Evolutionary conservation across 441 rosid genomes (phyloP), one percentile per base, ranked within the genome.

Genomic region (Raphanus hybrid): DNA sequence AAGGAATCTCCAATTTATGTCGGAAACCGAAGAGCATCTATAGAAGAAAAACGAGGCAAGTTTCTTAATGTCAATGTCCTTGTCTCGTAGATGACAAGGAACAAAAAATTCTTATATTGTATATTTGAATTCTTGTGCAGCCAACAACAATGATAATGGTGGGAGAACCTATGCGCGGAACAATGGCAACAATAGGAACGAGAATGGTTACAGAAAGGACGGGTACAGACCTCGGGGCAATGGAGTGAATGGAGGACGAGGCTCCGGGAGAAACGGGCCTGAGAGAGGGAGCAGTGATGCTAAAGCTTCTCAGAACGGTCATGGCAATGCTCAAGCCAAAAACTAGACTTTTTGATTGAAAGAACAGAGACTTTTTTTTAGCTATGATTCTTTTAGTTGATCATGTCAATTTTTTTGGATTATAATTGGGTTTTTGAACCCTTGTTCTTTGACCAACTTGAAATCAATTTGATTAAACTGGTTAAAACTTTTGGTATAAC

Each of bases 1-100:
- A 55, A 55, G 5, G 60, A 55, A 55, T 55, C 60, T 55, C 60
- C 60, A 18, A 55, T 55, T 8, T 16, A 0, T 16, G 2, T 55
- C 60, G 60, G 60, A 18, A 55, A 55, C 60, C 8, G 60, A 55
- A 18, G 60, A 55, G 27, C 60, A 55, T 55, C 60, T 8, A 55
- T 55, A 0, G 60, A 91, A 79, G 90, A 79, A 75, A 90, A 92
- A 76, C 86, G 86, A 84, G 97, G 97, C 75, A 83, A 82, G 90
- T 80, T 62, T 14, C 10, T 5, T 18, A 29, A 10, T 0, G 8
- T 14, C 11, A 59, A 52, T 37, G 26, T 26, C 48, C 16, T 61
- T 12, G 14, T 77, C 39, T 29, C 8, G 8, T 37, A 32, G 23
- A 9, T 41, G 48, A 41, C 2, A 2, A 41, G 48, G 48, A 41